Percentiles rank a stretch among this genome's conserved stretches.
Conservation (phyloP, 306 rosid species). For the Castanea mollissima region DNA sequence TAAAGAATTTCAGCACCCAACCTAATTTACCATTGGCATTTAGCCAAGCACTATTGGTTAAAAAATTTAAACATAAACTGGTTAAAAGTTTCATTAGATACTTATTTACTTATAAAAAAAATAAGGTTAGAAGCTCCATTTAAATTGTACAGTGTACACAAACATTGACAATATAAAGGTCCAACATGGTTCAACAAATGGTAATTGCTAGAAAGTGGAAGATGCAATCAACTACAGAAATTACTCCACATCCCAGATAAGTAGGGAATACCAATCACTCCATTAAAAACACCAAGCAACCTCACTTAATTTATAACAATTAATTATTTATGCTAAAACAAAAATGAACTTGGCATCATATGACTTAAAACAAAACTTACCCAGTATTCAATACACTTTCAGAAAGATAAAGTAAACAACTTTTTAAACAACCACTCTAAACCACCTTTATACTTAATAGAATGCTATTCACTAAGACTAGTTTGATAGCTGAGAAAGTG, state of each 20-base stretch:
- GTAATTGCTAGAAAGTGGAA: background rate
- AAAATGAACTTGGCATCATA: background rate
- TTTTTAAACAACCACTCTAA: background rate
- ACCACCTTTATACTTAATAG: background rate
- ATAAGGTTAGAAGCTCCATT: background rate
- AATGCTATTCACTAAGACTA: background rate
- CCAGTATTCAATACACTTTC: background rate
- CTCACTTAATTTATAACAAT: background rate
- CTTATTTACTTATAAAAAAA: background rate
- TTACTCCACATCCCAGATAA: background rate
- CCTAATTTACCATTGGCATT: background rate
- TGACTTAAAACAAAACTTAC: background rate
- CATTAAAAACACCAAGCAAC: slow-evolving; percentile 2
- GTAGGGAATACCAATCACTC: background rate
- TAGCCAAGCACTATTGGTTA: background rate
- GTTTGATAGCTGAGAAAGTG: background rate
- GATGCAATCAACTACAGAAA: background rate
- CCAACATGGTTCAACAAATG: background rate
- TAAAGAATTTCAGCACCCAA: background rate
- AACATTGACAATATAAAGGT: background rate
- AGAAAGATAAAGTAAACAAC: background rate
- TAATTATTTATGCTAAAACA: background rate
- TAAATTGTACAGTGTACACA: background rate
- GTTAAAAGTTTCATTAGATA: background rate
- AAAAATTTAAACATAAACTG: background rate